Evolutionary conservation across 2,329 filamentous ascomycete species (phyloP).

Genomic region (Daldinia eschscholtzii): DNA sequence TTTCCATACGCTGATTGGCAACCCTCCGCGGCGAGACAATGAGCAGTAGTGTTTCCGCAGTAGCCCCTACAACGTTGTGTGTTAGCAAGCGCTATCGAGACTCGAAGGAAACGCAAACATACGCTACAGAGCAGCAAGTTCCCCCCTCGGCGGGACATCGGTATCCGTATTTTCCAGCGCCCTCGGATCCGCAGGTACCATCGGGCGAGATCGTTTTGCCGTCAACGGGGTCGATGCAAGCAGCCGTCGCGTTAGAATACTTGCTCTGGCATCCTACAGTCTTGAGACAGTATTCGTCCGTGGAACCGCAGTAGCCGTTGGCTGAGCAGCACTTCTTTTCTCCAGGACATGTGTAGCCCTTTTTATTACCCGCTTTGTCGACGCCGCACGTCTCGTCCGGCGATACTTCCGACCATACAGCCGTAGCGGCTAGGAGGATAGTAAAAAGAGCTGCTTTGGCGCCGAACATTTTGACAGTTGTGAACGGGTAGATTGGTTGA

Average conservation of each 20-base stretch:
- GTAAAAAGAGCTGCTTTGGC: slow-evolving; percentile 23
- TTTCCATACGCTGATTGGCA: slow-evolving; percentile 50
- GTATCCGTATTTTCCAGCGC: slow-evolving; percentile 50
- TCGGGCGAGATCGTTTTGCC: slow-evolving; percentile 50
- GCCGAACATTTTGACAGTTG: slow-evolving; percentile 31
- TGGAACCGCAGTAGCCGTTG: slow-evolving; percentile 51
- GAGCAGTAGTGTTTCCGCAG: slow-evolving; percentile 50
- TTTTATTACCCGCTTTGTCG: slow-evolving; percentile 42
- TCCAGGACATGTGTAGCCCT: slow-evolving; percentile 50
- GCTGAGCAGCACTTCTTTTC: slow-evolving; percentile 50
- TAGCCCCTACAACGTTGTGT: slow-evolving; percentile 46
- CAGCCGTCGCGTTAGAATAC: slow-evolving; percentile 49
- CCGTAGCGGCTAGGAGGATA: slow-evolving; percentile 36
- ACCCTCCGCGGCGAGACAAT: slow-evolving; percentile 47
- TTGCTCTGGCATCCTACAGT: slow-evolving; percentile 49
- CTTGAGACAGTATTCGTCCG: slow-evolving; percentile 49
- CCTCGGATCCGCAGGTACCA: slow-evolving; percentile 50
- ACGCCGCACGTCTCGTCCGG: slow-evolving; percentile 52
- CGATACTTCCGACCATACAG: slow-evolving; percentile 47
- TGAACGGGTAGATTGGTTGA: not conserved
- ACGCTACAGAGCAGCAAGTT: slow-evolving; percentile 51
- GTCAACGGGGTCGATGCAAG: slow-evolving; percentile 48
- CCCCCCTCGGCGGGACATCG: slow-evolving; percentile 45
- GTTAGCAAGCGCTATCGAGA: slow-evolving; percentile 17
- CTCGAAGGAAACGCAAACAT: slow-evolving; percentile 20